phyloP scores from a whole-genome alignment of 345 rosid genomes.

The Hibiscus trionum region DNA sequence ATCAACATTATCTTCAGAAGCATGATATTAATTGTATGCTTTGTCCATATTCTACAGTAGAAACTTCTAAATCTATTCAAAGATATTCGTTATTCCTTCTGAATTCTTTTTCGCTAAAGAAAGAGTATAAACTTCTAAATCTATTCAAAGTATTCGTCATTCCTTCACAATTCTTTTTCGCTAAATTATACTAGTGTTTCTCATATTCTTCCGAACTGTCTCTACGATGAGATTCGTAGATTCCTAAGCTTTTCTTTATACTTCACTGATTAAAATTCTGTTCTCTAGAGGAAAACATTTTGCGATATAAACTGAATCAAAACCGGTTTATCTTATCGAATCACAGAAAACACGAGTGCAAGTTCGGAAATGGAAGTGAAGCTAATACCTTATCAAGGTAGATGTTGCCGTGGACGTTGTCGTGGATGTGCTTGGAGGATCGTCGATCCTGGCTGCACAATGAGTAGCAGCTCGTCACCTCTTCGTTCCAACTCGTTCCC shows the following conservation, averaged over 20 bases:
- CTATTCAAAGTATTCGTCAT: not conserved
- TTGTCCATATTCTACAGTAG: not conserved
- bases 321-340: not conserved
- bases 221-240: not conserved
- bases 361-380: conserved; percentile 3
- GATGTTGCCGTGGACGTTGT: conserved; percentile 55
- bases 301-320: not conserved
- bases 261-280: not conserved
- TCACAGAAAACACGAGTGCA: not conserved
- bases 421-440: conserved; percentile 35
- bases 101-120: too few relatives aligned
- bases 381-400: conserved; percentile 37
- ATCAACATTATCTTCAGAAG: not conserved
- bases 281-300: not conserved
- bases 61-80: not conserved
- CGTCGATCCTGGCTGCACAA: conserved; percentile 22
- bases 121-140: not conserved
- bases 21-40: not conserved
- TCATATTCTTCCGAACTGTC: not conserved
- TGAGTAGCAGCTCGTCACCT: not conserved
- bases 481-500: conserved; percentile 7
- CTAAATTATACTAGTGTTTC: not conserved
- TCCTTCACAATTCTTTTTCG: not conserved
- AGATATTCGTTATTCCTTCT: too few relatives aligned
- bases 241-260: not conserved